A percentile compares a stretch with the other conserved stretches of the same genome.
Conservation (phyloP, 2,329 filamentous ascomycete genomes). For the Colletotrichum kahawae region DNA sequence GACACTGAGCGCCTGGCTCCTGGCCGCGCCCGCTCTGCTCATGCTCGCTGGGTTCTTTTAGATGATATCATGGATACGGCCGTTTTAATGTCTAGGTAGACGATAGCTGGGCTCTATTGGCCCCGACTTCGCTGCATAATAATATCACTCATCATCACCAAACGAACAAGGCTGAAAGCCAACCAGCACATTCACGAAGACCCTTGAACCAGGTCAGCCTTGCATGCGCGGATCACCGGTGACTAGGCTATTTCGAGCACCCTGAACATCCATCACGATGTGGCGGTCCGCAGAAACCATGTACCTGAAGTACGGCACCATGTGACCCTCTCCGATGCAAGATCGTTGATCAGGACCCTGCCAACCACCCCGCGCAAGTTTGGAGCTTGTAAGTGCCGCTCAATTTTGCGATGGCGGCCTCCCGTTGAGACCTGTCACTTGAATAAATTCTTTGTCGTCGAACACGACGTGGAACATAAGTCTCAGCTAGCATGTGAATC, state of each 20-base stretch:
- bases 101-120: background rate
- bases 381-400: background rate
- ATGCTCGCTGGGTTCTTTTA: background rate
- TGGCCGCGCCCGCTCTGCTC: background rate
- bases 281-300: background rate
- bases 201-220: background rate
- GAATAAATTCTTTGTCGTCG: background rate
- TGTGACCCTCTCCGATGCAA: background rate
- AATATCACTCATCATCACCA: background rate
- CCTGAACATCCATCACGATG: background rate
- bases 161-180: background rate
- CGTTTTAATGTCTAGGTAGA: background rate
- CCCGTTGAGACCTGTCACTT: background rate
- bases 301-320: background rate
- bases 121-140: background rate
- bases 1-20: background rate
- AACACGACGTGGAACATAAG: background rate
- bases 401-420: background rate
- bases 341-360: background rate
- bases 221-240: background rate
- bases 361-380: background rate
- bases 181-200: background rate
- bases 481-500: background rate
- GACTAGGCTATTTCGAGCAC: background rate
- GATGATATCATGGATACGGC: background rate